Percentiles rank a stretch among this genome's conserved stretches.
phyloP scores from a whole-genome alignment of 352 stramenopile species.

The Pythium periplocum region DNA sequence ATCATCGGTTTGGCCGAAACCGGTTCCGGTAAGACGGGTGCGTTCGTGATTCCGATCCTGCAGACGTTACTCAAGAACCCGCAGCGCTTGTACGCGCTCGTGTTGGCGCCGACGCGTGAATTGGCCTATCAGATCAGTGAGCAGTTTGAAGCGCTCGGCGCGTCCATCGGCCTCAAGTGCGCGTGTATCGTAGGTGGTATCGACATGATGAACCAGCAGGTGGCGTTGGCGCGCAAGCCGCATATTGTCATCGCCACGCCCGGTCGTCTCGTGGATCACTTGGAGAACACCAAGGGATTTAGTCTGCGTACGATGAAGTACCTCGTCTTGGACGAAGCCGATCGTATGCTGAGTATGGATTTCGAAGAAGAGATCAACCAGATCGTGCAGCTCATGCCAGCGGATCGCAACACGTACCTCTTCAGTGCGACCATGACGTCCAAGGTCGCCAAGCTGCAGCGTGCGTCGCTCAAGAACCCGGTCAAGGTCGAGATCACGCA shows the following conservation, averaged over 20 bases:
- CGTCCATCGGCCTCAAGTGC: constrained; percentile 90
- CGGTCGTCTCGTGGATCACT: constrained; percentile 91
- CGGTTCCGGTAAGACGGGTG: constrained; percentile 92
- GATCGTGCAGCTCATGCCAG: constrained; percentile 95
- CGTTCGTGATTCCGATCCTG: constrained; percentile 93
- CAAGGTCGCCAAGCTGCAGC: constrained; percentile 98
- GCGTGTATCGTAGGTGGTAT: constrained; percentile 94
- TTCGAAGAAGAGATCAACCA: constrained; percentile 99
- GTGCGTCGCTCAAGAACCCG: constrained; percentile 94
- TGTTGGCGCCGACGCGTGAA: constrained; percentile 93
- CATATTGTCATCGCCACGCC: constrained; percentile 95
- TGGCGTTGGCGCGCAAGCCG: constrained; percentile 95
- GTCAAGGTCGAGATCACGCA: constrained; percentile 97
- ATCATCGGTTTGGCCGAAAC: constrained; percentile 97
- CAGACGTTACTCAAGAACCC: constrained; percentile 89
- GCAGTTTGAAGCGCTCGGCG: constrained; percentile 90
- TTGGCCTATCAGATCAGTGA: constrained; percentile 96
- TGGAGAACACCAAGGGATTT: constrained; percentile 97
- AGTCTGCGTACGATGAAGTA: constrained; percentile 88
- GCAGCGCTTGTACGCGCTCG: constrained; percentile 86
- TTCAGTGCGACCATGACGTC: constrained; percentile 99
- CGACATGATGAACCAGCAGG: constrained; percentile 96
- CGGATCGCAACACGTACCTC: constrained; percentile 94
- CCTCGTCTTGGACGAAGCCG: constrained; percentile 93
- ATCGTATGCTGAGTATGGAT: constrained; percentile 96